Percentiles rank a stretch among this genome's conserved stretches.
Conservation (phyloP, 345 rosid species). For the Euphorbia tirucalli region DNA sequence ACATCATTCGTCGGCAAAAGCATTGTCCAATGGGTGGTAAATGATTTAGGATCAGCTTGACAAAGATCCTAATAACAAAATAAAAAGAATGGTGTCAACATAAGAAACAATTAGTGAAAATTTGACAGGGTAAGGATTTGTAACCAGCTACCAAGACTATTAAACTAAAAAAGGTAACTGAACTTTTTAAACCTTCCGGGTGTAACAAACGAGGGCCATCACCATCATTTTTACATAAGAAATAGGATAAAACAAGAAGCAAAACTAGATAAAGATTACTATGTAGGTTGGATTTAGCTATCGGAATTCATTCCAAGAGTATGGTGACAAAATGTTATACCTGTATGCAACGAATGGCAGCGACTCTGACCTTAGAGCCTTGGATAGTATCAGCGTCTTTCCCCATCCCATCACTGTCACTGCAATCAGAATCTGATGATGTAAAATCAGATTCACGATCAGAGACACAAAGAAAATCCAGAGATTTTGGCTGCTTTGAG, state of each 20-base stretch:
- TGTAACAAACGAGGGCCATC: neutral
- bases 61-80: constrained; percentile 68
- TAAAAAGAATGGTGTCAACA: constrained; percentile 5
- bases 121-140: neutral
- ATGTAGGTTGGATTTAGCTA: neutral
- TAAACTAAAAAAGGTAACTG: neutral
- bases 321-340: constrained; percentile 34
- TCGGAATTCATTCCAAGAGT: neutral
- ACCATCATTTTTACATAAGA: neutral
- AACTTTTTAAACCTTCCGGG: neutral
- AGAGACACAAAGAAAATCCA: constrained; percentile 38
- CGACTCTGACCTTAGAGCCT: constrained; percentile 74
- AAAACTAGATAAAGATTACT: neutral
- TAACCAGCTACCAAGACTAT: neutral
- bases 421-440: constrained; percentile 88
- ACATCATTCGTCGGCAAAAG: constrained; percentile 84
- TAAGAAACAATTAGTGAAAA: constrained; percentile 2
- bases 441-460: constrained; percentile 50
- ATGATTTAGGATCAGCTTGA: constrained; percentile 84
- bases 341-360: constrained; percentile 77
- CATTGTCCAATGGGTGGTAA: constrained; percentile 80
- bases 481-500: constrained; percentile 37
- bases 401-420: constrained; percentile 68
- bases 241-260: neutral
- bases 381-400: constrained; percentile 43